Conservation (phyloP, 495 filamentous ascomycete genomes). For the Friedmanniomyces simplex region DNA sequence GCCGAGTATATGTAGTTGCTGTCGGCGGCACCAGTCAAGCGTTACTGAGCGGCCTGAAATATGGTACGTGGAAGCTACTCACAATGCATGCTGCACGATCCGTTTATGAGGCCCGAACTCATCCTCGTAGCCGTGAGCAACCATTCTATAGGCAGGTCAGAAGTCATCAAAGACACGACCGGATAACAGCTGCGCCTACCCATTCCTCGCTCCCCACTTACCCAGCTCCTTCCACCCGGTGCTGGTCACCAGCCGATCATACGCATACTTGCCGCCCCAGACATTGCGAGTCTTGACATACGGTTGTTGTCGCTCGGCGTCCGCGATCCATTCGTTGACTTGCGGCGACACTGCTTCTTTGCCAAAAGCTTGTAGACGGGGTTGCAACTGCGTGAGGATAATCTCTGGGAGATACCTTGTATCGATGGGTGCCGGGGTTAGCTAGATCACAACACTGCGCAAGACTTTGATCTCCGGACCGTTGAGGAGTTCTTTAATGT, state of each 20-base stretch:
- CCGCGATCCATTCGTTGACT: slow-evolving; percentile 13
- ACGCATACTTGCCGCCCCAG: slow-evolving; percentile 11
- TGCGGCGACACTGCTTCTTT: slow-evolving; percentile 12
- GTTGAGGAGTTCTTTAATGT: no score
- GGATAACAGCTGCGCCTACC: background rate
- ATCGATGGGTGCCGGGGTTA: no score
- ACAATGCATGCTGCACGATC: slow-evolving; percentile 14
- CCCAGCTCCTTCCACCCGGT: slow-evolving; percentile 11
- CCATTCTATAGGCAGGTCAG: background rate
- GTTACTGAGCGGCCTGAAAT: no score
- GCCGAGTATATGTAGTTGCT: slow-evolving; percentile 16
- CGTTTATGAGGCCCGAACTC: slow-evolving; percentile 6
- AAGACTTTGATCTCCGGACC: no score
- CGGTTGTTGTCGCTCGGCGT: slow-evolving; percentile 8
- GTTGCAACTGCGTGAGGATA: background rate
- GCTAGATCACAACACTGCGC: no score
- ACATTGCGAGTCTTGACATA: slow-evolving; percentile 17
- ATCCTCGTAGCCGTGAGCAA: slow-evolving; percentile 6
- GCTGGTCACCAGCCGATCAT: slow-evolving; percentile 12
- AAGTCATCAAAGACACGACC: background rate
- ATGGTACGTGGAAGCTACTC: background rate
- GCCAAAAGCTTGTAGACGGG: slow-evolving; percentile 5
- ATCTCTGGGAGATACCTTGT: slow-evolving; percentile 5
- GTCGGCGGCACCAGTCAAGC: background rate
- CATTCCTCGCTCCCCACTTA: slow-evolving; percentile 6